A percentile compares a stretch with the other conserved stretches of the same genome.
phyloP scores from a whole-genome alignment of 805 yeast species.

The Candida pseudofarinosa region DNA sequence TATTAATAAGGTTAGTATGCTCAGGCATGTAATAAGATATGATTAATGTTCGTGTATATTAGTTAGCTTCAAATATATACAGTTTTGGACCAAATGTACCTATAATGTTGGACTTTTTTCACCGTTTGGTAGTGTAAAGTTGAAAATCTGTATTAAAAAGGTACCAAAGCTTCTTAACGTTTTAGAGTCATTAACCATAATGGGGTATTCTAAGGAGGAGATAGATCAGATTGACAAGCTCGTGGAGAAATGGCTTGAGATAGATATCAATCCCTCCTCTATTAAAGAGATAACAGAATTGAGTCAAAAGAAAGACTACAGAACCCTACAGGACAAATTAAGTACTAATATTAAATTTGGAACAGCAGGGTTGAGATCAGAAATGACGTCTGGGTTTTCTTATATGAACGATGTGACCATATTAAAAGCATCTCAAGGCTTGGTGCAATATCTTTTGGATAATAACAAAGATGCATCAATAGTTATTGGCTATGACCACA shows the following conservation, averaged over 20 bases:
- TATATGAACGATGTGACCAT: constrained; percentile 89
- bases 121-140: not conserved
- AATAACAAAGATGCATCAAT: constrained; percentile 30
- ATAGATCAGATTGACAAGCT: constrained; percentile 16
- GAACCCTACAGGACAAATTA: constrained; percentile 49
- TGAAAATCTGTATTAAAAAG: not conserved
- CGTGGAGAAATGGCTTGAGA: constrained; percentile 32
- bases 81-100: not conserved
- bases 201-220: constrained; percentile 2
- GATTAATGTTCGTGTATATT: not conserved
- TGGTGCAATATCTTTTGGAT: constrained; percentile 47
- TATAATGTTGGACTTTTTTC: too few relatives aligned
- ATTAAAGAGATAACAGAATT: constrained; percentile 52
- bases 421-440: constrained; percentile 84
- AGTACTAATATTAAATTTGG: constrained; percentile 73
- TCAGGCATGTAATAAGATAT: not conserved
- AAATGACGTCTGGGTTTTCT: constrained; percentile 87
- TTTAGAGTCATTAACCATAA: not conserved
- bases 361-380: constrained; percentile 86
- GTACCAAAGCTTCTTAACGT: not conserved
- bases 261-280: constrained; percentile 43
- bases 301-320: constrained; percentile 30
- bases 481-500: constrained; percentile 90
- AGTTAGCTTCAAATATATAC: not conserved
- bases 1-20: too few relatives aligned